A percentile compares a stretch with the other conserved stretches of the same genome.
phyloP scores from a whole-genome alignment of 805 yeast genomes.

The Isabelozyma pseudorhagii region DNA sequence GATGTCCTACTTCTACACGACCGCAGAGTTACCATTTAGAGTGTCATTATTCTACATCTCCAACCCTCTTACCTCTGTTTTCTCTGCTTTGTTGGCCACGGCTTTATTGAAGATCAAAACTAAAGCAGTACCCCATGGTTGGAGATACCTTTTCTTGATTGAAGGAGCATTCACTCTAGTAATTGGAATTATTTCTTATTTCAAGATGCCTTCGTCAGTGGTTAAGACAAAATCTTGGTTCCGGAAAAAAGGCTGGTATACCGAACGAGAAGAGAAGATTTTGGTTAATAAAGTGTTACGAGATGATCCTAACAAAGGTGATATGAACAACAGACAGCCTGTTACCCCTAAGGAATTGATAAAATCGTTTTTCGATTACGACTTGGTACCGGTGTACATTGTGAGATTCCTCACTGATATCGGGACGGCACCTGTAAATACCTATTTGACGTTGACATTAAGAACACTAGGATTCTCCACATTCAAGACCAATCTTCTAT shows the following conservation, averaged over 20 bases:
- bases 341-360: conserved; percentile 14
- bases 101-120: conserved; percentile 15
- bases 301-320: conserved; percentile 29
- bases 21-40: conserved; percentile 54
- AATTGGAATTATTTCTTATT: conserved; percentile 47
- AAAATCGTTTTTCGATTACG: conserved; percentile 16
- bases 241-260: conserved; percentile 41
- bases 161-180: conserved; percentile 58
- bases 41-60: conserved; percentile 40
- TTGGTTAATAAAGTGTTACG: conserved; percentile 23
- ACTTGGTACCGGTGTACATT: conserved; percentile 24
- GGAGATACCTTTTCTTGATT: conserved; percentile 66
- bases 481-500: conserved; percentile 47
- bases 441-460: conserved; percentile 48
- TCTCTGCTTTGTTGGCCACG: conserved; percentile 16
- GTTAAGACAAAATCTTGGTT: conserved; percentile 50
- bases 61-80: conserved; percentile 5
- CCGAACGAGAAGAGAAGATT: conserved; percentile 22
- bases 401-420: conserved; percentile 37
- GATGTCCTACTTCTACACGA: conserved; percentile 63
- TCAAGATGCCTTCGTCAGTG: conserved; percentile 54
- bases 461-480: conserved; percentile 50
- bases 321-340: conserved; percentile 26
- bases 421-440: conserved; percentile 12
- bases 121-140: conserved; percentile 20